Evolutionary conservation across 129 eudicot species (phyloP).

Genomic region (Flaveria sonorensis): DNA sequence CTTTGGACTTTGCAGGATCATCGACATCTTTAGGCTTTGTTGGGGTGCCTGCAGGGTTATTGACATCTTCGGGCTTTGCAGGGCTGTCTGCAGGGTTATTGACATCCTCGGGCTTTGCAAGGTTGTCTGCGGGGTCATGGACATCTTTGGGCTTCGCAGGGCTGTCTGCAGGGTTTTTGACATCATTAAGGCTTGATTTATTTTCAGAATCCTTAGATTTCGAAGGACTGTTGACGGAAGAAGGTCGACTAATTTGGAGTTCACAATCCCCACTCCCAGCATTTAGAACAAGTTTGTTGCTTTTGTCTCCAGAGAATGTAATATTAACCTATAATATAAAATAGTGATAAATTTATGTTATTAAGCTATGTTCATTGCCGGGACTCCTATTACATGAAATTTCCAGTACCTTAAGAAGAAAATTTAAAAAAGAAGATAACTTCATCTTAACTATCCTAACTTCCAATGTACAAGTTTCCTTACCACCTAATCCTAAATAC

Average conservation of each 20-base stretch:
- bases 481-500: neutral
- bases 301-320: conserved; percentile 35
- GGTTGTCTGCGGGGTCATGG: neutral
- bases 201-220: neutral
- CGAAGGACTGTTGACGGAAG: conserved; percentile 18
- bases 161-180: neutral
- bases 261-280: conserved; percentile 38
- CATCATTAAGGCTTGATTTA: neutral
- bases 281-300: conserved; percentile 29
- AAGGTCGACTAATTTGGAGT: conserved; percentile 25
- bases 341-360: neutral
- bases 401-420: too few relatives aligned
- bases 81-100: neutral
- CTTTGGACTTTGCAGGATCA: neutral
- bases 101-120: neutral
- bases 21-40: conserved; percentile 2
- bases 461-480: too few relatives aligned
- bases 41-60: neutral
- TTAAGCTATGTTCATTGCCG: neutral
- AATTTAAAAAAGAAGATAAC: too few relatives aligned
- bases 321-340: conserved; percentile 28
- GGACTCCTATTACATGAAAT: neutral
- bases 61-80: conserved; percentile 6
- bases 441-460: too few relatives aligned
- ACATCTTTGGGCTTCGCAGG: conserved; percentile 20